These are phyloP conservation scores for Sugiyamaella novakii DNA, from an alignment of 1,139 yeast species.

Conservation along the genomic window DNA sequence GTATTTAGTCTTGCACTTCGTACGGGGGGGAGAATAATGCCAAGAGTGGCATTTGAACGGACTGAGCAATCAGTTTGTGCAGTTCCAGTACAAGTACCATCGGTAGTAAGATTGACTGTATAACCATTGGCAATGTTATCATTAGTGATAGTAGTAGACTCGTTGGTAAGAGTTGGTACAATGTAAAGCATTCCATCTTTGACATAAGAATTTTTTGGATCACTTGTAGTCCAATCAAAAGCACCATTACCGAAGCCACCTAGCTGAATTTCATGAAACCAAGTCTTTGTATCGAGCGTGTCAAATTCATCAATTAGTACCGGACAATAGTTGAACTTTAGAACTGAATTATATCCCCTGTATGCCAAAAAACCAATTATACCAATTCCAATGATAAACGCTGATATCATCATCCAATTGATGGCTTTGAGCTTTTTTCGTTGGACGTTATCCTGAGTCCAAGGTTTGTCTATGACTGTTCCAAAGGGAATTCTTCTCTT, in stretches of 20 bases:
- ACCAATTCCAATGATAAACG: neutral
- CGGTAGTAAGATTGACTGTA: neutral
- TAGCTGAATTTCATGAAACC: neutral
- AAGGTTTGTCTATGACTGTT: neutral
- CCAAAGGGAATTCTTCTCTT: neutral
- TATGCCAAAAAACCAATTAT: neutral
- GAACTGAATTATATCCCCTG: neutral
- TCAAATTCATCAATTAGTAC: neutral
- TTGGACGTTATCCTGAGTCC: neutral
- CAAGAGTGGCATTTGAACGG: neutral
- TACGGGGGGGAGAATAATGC: neutral
- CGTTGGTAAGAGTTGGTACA: neutral
- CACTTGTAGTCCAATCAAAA: neutral
- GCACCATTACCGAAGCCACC: constrained; percentile 1
- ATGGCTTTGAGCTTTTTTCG: neutral
- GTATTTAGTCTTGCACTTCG: neutral
- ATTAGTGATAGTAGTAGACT: neutral
- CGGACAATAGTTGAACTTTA: neutral
- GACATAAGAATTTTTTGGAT: neutral
- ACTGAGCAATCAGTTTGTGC: neutral
- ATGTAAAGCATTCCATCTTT: neutral
- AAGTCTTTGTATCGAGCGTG: neutral
- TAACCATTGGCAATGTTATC: neutral
- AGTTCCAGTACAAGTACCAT: neutral
- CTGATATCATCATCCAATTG: neutral